A percentile compares a stretch with the other conserved stretches of the same genome.
Conservation (phyloP, 2,329 filamentous ascomycete species). For the Coniella vitis region DNA sequence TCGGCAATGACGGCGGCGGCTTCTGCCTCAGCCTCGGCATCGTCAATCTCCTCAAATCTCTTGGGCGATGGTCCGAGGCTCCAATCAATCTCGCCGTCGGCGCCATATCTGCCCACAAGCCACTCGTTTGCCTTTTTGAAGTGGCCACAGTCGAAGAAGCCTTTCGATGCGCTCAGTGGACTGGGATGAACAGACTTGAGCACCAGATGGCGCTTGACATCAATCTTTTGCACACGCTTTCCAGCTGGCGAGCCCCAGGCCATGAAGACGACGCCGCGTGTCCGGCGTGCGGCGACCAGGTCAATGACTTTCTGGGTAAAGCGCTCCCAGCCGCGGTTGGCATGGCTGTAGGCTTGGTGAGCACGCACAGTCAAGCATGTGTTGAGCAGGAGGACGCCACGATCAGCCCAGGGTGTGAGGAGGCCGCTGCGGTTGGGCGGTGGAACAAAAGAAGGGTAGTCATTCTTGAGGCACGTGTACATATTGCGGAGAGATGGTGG, state of each 20-base stretch:
- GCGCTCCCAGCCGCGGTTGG: constrained; percentile 82
- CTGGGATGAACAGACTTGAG: constrained; percentile 86
- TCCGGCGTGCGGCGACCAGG: constrained; percentile 69
- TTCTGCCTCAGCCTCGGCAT: constrained; percentile 13
- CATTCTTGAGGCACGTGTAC: constrained; percentile 78
- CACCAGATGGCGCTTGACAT: constrained; percentile 69
- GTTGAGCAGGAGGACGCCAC: constrained; percentile 88
- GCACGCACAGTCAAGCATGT: constrained; percentile 90
- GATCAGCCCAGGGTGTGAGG: constrained; percentile 88
- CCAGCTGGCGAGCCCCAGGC: constrained; percentile 87
- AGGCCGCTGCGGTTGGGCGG: constrained; percentile 76
- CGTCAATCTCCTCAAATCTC: constrained; percentile 8
- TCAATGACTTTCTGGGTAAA: constrained; percentile 93
- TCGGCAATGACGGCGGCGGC: constrained; percentile 11
- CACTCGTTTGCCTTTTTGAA: constrained; percentile 81
- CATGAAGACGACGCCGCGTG: constrained; percentile 82
- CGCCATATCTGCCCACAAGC: constrained; percentile 71
- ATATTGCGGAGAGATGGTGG: constrained; percentile 92
- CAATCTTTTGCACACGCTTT: constrained; percentile 68
- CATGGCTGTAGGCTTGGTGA: constrained; percentile 79
- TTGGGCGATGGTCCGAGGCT: constrained; percentile 38
- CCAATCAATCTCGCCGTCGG: constrained; percentile 82
- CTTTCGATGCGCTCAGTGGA: constrained; percentile 75
- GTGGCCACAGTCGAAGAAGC: constrained; percentile 79
- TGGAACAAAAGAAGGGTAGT: constrained; percentile 72